These are phyloP conservation scores for Fistulina hepatica DNA, from an alignment of 1,284 basidiomycete genomes.

Conservation along the genomic window DNA sequence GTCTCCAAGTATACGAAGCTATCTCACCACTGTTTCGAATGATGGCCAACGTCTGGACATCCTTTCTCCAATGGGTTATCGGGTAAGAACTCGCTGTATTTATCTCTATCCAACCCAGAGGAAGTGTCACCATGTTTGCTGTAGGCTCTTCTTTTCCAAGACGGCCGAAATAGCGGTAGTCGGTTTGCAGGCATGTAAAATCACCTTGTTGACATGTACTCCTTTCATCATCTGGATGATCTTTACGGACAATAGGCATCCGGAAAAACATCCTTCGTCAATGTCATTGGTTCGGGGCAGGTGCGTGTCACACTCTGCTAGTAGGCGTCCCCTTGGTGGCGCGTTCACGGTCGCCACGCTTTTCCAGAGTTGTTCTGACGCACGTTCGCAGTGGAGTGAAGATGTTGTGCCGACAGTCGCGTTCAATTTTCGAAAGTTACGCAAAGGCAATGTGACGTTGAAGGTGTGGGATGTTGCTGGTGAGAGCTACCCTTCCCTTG, in stretches of 20 bases:
- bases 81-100: constrained; percentile 32
- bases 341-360: neutral
- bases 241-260: constrained; percentile 65
- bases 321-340: neutral
- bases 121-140: neutral
- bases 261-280: constrained; percentile 91
- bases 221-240: constrained; percentile 4
- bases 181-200: constrained; percentile 66
- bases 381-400: constrained; percentile 62
- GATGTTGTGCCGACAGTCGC: constrained; percentile 92
- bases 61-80: constrained; percentile 58
- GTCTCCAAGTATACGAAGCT: too few species aligned
- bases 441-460: constrained; percentile 83
- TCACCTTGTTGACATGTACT: constrained; percentile 4
- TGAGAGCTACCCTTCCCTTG: constrained; percentile 22
- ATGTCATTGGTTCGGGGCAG: constrained; percentile 82
- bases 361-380: neutral
- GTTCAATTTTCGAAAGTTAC: constrained; percentile 78
- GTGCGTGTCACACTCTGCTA: constrained; percentile 23
- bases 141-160: constrained; percentile 78
- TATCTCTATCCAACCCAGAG: neutral
- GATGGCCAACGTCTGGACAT: constrained; percentile 60
- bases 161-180: constrained; percentile 89
- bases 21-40: too few species aligned
- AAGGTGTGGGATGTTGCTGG: constrained; percentile 94